These are phyloP conservation scores for Aspergillus aculeatinus DNA, from an alignment of 2,329 filamentous ascomycete species.

Conservation along the genomic window DNA sequence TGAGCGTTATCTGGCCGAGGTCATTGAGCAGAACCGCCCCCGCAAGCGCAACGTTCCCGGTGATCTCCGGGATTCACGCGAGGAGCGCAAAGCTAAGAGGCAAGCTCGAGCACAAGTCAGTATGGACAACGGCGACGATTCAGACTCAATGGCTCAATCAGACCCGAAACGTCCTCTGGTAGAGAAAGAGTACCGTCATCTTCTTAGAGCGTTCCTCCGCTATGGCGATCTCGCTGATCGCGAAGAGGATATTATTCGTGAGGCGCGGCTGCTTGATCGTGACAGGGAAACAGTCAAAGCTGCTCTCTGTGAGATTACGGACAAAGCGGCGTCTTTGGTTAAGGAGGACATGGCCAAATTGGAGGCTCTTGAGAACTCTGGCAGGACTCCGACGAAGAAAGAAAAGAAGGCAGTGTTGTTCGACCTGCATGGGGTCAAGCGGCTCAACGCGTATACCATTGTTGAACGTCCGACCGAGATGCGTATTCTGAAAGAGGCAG, in stretches of 20 bases:
- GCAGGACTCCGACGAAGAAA: conserved; percentile 88
- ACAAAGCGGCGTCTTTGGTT: conserved; percentile 67
- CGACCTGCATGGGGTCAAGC: conserved; percentile 88
- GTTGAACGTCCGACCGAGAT: conserved; percentile 88
- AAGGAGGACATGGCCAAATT: conserved; percentile 69
- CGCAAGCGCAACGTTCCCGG: conserved; percentile 68
- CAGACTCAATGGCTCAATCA: conserved; percentile 60
- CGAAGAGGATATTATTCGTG: conserved; percentile 79
- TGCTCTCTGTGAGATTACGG: conserved; percentile 75
- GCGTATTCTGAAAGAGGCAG: conserved; percentile 74
- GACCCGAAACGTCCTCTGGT: conserved; percentile 88
- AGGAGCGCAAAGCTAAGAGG: conserved; percentile 69
- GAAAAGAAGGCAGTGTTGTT: conserved; percentile 97
- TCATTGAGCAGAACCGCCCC: conserved; percentile 82
- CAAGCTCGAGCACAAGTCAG: conserved; percentile 64
- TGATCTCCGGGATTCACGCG: conserved; percentile 52
- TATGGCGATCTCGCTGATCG: conserved; percentile 90
- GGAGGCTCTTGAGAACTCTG: conserved; percentile 65
- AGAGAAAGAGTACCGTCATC: conserved; percentile 89
- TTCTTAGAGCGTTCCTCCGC: conserved; percentile 85
- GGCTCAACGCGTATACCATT: conserved; percentile 93
- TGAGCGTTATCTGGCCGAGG: conserved; percentile 75
- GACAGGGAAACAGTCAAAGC: conserved; percentile 76
- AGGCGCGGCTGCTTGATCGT: conserved; percentile 79
- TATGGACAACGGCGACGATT: conserved; percentile 68